These are phyloP conservation scores for Yarrowia osloensis DNA, from an alignment of 805 yeast genomes.

Conservation along the genomic window DNA sequence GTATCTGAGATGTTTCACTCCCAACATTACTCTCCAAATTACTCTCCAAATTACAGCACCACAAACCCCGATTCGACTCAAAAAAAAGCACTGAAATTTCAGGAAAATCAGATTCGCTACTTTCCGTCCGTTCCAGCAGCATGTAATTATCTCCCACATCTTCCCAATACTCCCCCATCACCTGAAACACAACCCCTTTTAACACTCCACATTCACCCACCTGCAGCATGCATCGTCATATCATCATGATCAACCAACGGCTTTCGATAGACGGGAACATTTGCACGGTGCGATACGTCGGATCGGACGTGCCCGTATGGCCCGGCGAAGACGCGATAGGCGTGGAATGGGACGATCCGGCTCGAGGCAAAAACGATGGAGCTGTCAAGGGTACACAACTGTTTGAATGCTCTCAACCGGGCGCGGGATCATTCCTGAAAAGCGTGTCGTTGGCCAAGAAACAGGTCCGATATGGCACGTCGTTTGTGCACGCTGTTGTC, in stretches of 20 bases:
- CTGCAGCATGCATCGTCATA: no score
- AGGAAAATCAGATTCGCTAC: no score
- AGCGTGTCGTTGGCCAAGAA: conserved; percentile 44
- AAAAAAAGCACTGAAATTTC: no score
- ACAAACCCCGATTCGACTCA: no score
- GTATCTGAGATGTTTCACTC: no score
- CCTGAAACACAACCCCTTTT: no score
- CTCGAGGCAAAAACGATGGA: conserved; percentile 77
- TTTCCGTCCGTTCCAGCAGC: no score
- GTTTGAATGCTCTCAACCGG: conserved; percentile 49
- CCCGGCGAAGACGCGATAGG: conserved; percentile 60
- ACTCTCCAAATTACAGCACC: no score
- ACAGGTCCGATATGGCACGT: conserved; percentile 47
- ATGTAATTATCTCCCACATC: no score
- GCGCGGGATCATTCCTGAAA: conserved; percentile 68
- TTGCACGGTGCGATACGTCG: background rate
- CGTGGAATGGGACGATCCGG: conserved; percentile 79
- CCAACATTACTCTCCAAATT: no score
- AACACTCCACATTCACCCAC: no score
- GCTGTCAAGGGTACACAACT: conserved; percentile 53
- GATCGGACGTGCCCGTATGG: conserved; percentile 50
- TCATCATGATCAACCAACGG: background rate
- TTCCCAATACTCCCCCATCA: no score
- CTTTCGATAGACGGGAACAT: conserved; percentile 3
- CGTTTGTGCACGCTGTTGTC: conserved; percentile 55